Evolutionary conservation across 352 stramenopile species (phyloP).

Genomic region (Globisporangium nunn): DNA sequence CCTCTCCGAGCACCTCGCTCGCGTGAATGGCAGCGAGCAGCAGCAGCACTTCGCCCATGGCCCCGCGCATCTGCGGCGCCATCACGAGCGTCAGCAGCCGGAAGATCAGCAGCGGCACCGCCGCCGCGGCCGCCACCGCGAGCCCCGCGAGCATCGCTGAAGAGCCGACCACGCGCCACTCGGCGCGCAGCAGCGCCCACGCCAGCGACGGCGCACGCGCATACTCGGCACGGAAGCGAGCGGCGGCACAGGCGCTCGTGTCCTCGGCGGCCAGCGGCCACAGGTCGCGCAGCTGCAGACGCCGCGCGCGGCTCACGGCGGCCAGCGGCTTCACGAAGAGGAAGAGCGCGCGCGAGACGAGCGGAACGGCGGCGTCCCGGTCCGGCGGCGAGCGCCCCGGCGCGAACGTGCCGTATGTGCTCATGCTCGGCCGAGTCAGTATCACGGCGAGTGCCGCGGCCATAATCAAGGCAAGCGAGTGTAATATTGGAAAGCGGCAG

Average conservation of each 20-base stretch:
- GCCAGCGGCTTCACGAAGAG: conserved; percentile 28
- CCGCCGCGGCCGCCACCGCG: conserved; percentile 15
- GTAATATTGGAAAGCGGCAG: too few species aligned
- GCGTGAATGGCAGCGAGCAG: conserved; percentile 25
- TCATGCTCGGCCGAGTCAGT: too few species aligned
- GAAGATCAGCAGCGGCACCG: conserved; percentile 26
- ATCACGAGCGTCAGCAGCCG: conserved; percentile 21
- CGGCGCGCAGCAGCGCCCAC: conserved; percentile 20
- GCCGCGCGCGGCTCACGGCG: conserved; percentile 13
- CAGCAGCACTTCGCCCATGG: conserved; percentile 17
- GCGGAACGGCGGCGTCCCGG: conserved; percentile 12
- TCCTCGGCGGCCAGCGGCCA: conserved; percentile 27
- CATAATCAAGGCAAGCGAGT: too few species aligned
- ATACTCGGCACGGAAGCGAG: conserved; percentile 24
- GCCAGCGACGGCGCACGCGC: conserved; percentile 9
- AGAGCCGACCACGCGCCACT: conserved; percentile 20
- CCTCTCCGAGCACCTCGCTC: conserved; percentile 19
- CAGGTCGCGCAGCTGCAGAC: conserved; percentile 21
- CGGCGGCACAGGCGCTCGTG: conserved; percentile 14
- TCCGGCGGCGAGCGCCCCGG: background rate
- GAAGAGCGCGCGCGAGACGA: conserved; percentile 27
- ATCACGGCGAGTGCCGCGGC: too few species aligned
- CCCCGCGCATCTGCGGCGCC: conserved; percentile 4
- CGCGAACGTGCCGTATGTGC: too few species aligned
- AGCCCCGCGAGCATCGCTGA: conserved; percentile 14